Conservation (phyloP, 2,329 filamentous ascomycete genomes). For the Aspergillus uvarum region DNA sequence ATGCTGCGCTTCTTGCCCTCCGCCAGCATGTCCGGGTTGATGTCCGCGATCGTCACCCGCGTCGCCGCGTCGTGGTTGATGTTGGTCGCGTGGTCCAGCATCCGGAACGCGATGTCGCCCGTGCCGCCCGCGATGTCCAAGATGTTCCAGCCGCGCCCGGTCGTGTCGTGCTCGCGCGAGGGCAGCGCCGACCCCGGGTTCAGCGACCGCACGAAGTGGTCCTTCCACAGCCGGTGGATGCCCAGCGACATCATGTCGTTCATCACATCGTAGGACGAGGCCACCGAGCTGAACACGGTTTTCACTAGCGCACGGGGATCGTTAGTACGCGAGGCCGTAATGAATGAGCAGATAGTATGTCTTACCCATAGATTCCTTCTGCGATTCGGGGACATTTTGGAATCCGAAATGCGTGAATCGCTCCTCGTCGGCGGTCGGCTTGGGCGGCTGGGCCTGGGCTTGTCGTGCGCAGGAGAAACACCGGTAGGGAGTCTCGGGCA, state of each 20-base stretch:
- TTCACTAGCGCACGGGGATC: conserved; percentile 57
- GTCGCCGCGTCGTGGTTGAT: conserved; percentile 78
- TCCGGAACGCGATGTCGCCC: conserved; percentile 95
- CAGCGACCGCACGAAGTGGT: conserved; percentile 88
- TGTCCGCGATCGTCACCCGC: conserved; percentile 88
- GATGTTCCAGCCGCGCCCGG: conserved; percentile 64
- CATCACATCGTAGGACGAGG: conserved; percentile 94
- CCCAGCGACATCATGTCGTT: conserved; percentile 99
- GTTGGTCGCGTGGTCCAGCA: conserved; percentile 81
- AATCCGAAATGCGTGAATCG: conserved; percentile 88
- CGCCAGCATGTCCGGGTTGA: conserved; percentile 90
- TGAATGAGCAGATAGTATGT: neutral
- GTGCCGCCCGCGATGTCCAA: conserved; percentile 97
- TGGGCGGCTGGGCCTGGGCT: conserved; percentile 39
- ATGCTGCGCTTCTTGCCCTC: conserved; percentile 80
- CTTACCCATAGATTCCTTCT: conserved; percentile 69
- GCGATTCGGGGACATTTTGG: conserved; percentile 74
- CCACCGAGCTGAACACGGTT: conserved; percentile 91
- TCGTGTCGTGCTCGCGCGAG: conserved; percentile 29
- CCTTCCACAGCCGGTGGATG: conserved; percentile 95
- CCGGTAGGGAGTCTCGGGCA: conserved; percentile 40
- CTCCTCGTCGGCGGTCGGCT: conserved; percentile 43
- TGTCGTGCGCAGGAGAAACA: conserved; percentile 53
- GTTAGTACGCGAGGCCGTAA: no score
- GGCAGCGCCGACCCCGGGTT: conserved; percentile 69